Conservation (phyloP, 1,139 yeast genomes). For the Pichia sp. region DNA sequence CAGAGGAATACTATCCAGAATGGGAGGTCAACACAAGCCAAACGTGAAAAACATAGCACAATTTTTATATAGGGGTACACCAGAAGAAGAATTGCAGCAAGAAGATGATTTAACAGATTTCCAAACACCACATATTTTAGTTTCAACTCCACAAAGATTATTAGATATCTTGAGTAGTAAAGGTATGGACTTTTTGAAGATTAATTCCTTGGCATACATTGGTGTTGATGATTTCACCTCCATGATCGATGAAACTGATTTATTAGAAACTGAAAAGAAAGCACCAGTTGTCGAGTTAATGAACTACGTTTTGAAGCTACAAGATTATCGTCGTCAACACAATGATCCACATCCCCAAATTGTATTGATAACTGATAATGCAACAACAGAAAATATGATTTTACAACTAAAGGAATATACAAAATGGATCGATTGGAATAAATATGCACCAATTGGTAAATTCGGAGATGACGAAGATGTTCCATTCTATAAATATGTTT, state of each 20-base stretch:
- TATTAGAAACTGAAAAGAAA: slow-evolving; percentile 19
- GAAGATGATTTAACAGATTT: slow-evolving; percentile 21
- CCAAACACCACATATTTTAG: slow-evolving; percentile 32
- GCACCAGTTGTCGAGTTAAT: slow-evolving; percentile 28
- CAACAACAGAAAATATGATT: slow-evolving; percentile 21
- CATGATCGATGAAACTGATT: slow-evolving; percentile 24
- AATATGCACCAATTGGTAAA: slow-evolving; percentile 28
- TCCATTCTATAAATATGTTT: slow-evolving; percentile 22
- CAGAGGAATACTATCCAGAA: slow-evolving; percentile 16
- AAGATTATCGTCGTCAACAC: slow-evolving; percentile 30
- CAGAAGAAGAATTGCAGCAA: slow-evolving; percentile 26
- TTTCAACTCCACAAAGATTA: slow-evolving; percentile 35
- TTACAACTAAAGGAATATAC: slow-evolving; percentile 26
- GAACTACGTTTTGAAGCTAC: slow-evolving; percentile 30
- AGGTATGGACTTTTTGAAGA: slow-evolving; percentile 32
- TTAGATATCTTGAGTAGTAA: slow-evolving; percentile 32
- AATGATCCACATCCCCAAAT: slow-evolving; percentile 32
- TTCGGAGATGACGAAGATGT: slow-evolving; percentile 24
- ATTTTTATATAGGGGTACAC: slow-evolving; percentile 29
- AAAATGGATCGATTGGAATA: slow-evolving; percentile 32
- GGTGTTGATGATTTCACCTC: slow-evolving; percentile 34
- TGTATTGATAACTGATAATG: slow-evolving; percentile 25
- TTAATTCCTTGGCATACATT: slow-evolving; percentile 27
- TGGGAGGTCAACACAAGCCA: slow-evolving; percentile 3
- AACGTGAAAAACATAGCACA: slow-evolving; percentile 25